These are phyloP conservation scores for Suillus lakei DNA, from an alignment of 768 basidiomycete species.

Conservation along the genomic window DNA sequence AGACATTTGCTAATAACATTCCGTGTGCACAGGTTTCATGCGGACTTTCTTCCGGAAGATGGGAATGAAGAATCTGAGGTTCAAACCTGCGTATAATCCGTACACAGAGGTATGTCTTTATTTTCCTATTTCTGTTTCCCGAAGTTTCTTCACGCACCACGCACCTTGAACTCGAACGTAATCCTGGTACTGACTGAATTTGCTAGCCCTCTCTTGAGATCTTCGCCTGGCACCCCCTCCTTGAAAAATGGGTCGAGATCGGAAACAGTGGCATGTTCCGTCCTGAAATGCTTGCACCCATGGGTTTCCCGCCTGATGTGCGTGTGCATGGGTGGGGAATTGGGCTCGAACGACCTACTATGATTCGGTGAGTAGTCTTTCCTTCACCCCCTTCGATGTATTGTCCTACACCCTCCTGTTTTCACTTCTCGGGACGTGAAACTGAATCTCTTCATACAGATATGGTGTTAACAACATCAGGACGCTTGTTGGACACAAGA, in stretches of 20 bases:
- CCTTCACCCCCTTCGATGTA: not conserved
- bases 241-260: slow-evolving; percentile 96
- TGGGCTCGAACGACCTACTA: slow-evolving; percentile 92
- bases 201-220: slow-evolving; percentile 92
- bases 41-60: slow-evolving; percentile 97
- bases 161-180: too few species aligned
- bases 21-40: slow-evolving; percentile 81
- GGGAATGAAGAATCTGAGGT: slow-evolving; percentile 91
- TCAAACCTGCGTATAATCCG: slow-evolving; percentile 99
- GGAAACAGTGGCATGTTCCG: slow-evolving; percentile 99
- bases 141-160: too few species aligned
- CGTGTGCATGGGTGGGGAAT: slow-evolving; percentile 98
- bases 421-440: not conserved
- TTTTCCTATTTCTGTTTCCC: too few species aligned
- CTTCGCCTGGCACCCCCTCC: slow-evolving; percentile 95
- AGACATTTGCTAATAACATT: not conserved
- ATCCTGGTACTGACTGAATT: slow-evolving; percentile 3
- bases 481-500: slow-evolving; percentile 96
- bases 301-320: slow-evolving; percentile 97
- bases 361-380: slow-evolving; percentile 80
- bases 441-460: slow-evolving; percentile 42
- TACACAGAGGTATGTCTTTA: slow-evolving; percentile 80
- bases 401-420: not conserved
- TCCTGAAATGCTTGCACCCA: slow-evolving; percentile 98
- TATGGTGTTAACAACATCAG: slow-evolving; percentile 98